Conservation (phyloP, 768 basidiomycete genomes). For the Pluteus cervinus region DNA sequence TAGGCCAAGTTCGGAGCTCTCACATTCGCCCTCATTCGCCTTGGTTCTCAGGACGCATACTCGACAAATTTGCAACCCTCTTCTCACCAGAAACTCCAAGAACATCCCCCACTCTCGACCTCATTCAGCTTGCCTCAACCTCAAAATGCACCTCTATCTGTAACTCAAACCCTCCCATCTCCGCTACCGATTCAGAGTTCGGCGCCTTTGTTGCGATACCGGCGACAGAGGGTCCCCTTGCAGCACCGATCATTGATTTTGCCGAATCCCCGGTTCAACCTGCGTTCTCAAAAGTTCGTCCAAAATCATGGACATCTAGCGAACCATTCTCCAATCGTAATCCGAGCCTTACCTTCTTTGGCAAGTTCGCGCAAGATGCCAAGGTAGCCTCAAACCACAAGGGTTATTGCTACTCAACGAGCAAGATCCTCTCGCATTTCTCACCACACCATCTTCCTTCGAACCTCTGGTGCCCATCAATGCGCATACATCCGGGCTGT, state of each 20-base stretch:
- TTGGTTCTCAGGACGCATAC: too few species aligned
- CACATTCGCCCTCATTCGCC: too few species aligned
- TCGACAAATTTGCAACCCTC: conserved; percentile 36
- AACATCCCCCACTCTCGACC: conserved; percentile 22
- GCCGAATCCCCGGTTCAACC: not conserved
- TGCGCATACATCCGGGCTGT: not conserved
- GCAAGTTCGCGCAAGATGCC: conserved; percentile 51
- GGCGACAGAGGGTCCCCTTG: conserved; percentile 27
- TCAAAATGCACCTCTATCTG: conserved; percentile 2
- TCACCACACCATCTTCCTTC: conserved; percentile 1
- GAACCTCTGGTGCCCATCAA: not conserved
- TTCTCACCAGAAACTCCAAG: conserved; percentile 35
- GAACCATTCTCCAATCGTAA: conserved; percentile 10
- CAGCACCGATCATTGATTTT: conserved; percentile 1
- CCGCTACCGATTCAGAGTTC: conserved; percentile 42
- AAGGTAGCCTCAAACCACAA: conserved; percentile 46
- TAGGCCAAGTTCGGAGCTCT: too few species aligned
- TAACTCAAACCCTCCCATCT: conserved; percentile 9
- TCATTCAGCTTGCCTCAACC: conserved; percentile 1
- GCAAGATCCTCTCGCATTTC: conserved; percentile 49
- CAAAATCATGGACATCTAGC: conserved; percentile 1
- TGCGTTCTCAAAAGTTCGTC: conserved; percentile 1
- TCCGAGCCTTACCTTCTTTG: conserved; percentile 49
- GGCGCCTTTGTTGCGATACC: conserved; percentile 58
- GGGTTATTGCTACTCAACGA: conserved; percentile 54